Percentiles rank a stretch among this genome's conserved stretches.
These are phyloP conservation scores for Cicer arietinum DNA, from an alignment of 306 rosid species.

Conservation along the genomic window DNA sequence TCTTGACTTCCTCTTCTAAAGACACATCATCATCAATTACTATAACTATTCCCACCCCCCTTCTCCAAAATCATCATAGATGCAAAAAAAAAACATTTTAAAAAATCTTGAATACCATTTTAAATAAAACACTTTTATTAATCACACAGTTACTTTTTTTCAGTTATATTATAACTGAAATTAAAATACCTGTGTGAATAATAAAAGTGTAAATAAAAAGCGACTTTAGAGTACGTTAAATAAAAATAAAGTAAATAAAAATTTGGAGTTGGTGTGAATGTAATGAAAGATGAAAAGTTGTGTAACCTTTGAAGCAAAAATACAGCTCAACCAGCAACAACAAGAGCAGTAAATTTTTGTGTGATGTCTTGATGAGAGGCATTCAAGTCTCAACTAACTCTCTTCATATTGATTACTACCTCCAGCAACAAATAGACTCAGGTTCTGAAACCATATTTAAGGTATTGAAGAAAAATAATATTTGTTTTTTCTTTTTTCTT, in stretches of 20 bases:
- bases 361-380: slow-evolving; percentile 63
- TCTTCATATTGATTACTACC: slow-evolving; percentile 64
- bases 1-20: slow-evolving; percentile 89
- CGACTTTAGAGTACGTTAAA: too few relatives aligned
- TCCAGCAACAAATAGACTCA: slow-evolving; percentile 43
- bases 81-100: too few relatives aligned
- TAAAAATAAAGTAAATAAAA: not conserved
- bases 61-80: not conserved
- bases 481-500: not conserved
- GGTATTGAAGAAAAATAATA: not conserved
- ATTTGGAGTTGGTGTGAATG: slow-evolving; percentile 65
- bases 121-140: too few relatives aligned
- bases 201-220: too few relatives aligned
- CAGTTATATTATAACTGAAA: too few relatives aligned
- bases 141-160: too few relatives aligned
- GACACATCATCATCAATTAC: slow-evolving; percentile 5
- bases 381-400: slow-evolving; percentile 82
- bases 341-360: slow-evolving; percentile 67
- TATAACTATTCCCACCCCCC: not conserved
- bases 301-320: slow-evolving; percentile 49
- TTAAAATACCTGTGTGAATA: too few relatives aligned
- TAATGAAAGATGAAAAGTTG: slow-evolving; percentile 55
- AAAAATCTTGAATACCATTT: too few relatives aligned
- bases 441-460: slow-evolving; percentile 62
- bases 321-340: slow-evolving; percentile 44